Base-by-base conservation (phyloP, 2,329 filamentous ascomycete genomes). In the Colletotrichum destructivum region DNA sequence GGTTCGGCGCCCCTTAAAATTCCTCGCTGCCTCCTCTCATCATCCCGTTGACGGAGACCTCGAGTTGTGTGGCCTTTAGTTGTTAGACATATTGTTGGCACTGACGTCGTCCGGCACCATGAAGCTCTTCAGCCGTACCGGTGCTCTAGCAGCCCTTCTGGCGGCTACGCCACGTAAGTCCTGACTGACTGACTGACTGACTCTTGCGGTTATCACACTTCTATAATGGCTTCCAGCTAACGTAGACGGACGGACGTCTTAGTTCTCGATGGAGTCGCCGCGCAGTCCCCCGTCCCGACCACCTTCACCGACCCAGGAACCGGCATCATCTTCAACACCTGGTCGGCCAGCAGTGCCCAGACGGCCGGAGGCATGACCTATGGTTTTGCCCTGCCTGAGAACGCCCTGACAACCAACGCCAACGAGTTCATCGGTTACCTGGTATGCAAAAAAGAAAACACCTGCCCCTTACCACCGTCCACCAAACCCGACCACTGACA, bases 401-500 rank as follows among this genome's bases (percentile, higher is more conserved):
- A 85, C 76, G 87, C 87, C 2, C 73, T 85, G 56, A 84, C 80
- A 0, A 84, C 77, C 26, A 84, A 87, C 63, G 83, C 84, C 6
- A 84, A 81, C 55, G 90, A 91, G 76, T 91, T 90, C 74, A 88
- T 91, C 68, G 90, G 89, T 47, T 84, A 88, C 61, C 80, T 91
- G 59, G 89, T 90, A 74, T 26, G 26, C 23, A 23, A 23, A 23
- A 23, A 26, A 4, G 4, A 26, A 26, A 26, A 26, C 26, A 26
- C 26, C 26, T 26, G 26, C 26, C 26, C 26, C 26, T 26, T 26
- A 26, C 26, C 26, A 26, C 4, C 4, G 26, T 26, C 26, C 26
- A 1, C 26, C 26, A 26, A 26, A 26, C 23, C 51, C 13, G 26
- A 8, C 13, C 3, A 26, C 63, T 73, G n/a, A 70, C 49, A 44